phyloP scores from a whole-genome alignment of 768 basidiomycete genomes.

The Tulasnella sp. region DNA sequence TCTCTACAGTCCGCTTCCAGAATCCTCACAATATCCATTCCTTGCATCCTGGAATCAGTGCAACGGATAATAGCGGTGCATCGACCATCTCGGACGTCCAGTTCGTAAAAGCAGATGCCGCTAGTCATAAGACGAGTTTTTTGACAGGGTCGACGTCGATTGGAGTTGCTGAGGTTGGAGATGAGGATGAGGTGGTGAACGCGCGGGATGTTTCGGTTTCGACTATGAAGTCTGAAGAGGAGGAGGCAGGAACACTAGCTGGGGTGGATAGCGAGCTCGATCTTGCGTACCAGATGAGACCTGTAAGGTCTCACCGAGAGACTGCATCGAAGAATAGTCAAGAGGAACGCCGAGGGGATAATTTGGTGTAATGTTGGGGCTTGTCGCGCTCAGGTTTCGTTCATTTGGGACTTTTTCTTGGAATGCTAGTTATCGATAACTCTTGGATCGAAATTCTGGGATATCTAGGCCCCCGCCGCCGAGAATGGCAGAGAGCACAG shows the following conservation, averaged over 20 bases:
- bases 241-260: not conserved
- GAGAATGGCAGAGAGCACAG: too few relatives aligned
- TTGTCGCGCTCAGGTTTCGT: not conserved
- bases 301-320: not conserved
- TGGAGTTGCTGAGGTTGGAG: not conserved
- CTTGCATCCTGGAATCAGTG: not conserved
- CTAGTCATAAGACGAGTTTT: not conserved
- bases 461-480: too few relatives aligned
- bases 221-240: not conserved
- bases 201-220: not conserved
- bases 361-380: not conserved
- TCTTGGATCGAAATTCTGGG: not conserved
- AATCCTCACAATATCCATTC: not conserved
- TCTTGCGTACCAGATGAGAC: not conserved
- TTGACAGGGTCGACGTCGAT: not conserved
- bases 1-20: constrained; percentile 11
- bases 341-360: not conserved
- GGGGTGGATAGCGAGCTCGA: not conserved
- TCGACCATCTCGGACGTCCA: not conserved
- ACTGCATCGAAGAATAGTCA: not conserved
- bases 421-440: not conserved
- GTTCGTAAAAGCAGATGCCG: not conserved
- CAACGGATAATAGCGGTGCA: not conserved
- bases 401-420: not conserved
- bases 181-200: not conserved